Evolutionary conservation across 345 rosid species (phyloP).

Genomic region (Linum tenue): DNA sequence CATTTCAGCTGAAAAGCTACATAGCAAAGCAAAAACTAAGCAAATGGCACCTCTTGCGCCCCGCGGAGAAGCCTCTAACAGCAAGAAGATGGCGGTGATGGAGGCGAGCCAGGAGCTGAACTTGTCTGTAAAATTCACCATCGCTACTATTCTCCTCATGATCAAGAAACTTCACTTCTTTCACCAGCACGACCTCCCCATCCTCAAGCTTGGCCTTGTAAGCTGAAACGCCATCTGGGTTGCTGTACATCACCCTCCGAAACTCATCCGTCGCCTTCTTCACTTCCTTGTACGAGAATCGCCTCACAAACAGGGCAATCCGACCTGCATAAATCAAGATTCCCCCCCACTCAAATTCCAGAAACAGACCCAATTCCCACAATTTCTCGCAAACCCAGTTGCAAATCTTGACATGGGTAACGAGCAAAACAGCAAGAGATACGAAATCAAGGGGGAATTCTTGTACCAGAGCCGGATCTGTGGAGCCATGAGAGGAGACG

Average conservation of each 20-base stretch:
- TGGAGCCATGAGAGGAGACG: conserved; percentile 56
- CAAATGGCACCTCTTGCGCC: conserved; percentile 46
- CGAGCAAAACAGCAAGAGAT: background rate
- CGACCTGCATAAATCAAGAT: background rate
- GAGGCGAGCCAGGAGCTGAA: conserved; percentile 61
- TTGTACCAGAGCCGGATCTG: conserved; percentile 64
- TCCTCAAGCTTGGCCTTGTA: conserved; percentile 66
- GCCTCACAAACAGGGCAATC: conserved; percentile 26
- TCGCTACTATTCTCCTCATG: conserved; percentile 19
- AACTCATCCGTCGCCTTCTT: conserved; percentile 70
- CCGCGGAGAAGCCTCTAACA: conserved; percentile 67
- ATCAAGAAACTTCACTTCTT: conserved; percentile 47
- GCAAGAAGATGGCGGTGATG: conserved; percentile 94
- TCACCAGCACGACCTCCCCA: conserved; percentile 61
- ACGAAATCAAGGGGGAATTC: background rate
- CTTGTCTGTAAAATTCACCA: conserved; percentile 55
- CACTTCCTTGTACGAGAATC: conserved; percentile 55
- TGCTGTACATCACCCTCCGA: conserved; percentile 48
- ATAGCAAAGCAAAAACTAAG: background rate
- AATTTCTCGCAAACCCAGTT: conserved; percentile 5
- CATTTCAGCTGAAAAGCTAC: background rate
- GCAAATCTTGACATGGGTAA: background rate
- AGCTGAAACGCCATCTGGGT: conserved; percentile 45
- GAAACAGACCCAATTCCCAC: background rate
- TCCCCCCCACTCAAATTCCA: background rate